Evolutionary conservation across 345 rosid species (phyloP).

Genomic region (Arabidopsis suecica): DNA sequence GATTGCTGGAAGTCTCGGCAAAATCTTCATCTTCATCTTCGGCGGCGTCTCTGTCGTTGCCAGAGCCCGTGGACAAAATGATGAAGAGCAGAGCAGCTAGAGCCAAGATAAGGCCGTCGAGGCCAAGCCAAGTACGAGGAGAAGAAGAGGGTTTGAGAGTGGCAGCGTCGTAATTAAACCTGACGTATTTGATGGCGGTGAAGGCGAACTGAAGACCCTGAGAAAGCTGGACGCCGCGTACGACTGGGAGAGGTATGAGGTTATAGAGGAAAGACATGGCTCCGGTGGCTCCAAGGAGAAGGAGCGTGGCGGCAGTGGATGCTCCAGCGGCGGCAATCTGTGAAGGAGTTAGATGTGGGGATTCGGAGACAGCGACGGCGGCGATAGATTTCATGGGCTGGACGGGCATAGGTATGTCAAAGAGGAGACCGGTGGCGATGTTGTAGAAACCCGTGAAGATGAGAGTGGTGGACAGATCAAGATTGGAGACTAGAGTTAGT

Average conservation of each 20-base stretch:
- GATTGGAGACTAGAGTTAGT: slow-evolving; percentile 67
- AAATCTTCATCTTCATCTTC: background rate
- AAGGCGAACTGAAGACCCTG: slow-evolving; percentile 91
- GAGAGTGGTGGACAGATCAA: slow-evolving; percentile 75
- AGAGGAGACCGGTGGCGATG: slow-evolving; percentile 79
- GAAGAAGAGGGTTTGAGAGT: slow-evolving; percentile 66
- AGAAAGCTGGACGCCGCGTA: slow-evolving; percentile 94
- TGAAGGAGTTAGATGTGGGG: slow-evolving; percentile 67
- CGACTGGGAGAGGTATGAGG: slow-evolving; percentile 82
- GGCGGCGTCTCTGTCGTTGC: slow-evolving; percentile 37
- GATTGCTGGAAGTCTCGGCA: background rate
- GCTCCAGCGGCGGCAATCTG: slow-evolving; percentile 75
- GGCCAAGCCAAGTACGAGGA: slow-evolving; percentile 75
- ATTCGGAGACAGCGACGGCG: slow-evolving; percentile 74
- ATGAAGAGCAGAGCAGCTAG: slow-evolving; percentile 62
- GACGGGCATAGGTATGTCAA: slow-evolving; percentile 83
- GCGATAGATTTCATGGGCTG: slow-evolving; percentile 94
- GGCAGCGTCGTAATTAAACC: slow-evolving; percentile 66
- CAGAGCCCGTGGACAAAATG: slow-evolving; percentile 71
- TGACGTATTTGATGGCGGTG: slow-evolving; percentile 81
- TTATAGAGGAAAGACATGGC: slow-evolving; percentile 79
- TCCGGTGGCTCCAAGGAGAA: slow-evolving; percentile 72
- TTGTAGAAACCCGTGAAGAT: slow-evolving; percentile 79
- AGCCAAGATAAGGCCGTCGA: slow-evolving; percentile 76
- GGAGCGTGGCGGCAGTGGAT: slow-evolving; percentile 63